A percentile compares a stretch with the other conserved stretches of the same genome.
Evolutionary conservation across 805 yeast genomes (phyloP).

Genomic region (Pichia scutulata): DNA sequence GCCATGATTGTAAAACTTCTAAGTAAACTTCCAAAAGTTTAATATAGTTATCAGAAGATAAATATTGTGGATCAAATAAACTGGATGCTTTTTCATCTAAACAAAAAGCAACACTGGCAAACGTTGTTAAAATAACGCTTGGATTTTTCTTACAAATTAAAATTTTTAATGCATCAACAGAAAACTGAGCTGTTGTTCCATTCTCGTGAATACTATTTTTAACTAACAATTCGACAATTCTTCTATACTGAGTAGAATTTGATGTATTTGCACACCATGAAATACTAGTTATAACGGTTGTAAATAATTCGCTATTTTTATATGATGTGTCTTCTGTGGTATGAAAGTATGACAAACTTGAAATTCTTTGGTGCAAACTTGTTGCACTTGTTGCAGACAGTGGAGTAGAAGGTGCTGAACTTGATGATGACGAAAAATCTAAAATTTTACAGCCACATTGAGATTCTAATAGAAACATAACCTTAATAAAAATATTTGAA

Average conservation of each 20-base stretch:
- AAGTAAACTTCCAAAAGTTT: slow-evolving; percentile 61
- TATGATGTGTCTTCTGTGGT: slow-evolving; percentile 23
- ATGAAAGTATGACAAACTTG: slow-evolving; percentile 32
- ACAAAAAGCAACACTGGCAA: slow-evolving; percentile 71
- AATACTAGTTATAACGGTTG: slow-evolving; percentile 58
- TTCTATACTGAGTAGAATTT: slow-evolving; percentile 39
- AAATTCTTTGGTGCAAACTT: slow-evolving; percentile 29
- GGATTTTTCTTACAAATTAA: slow-evolving; percentile 67
- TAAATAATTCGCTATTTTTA: slow-evolving; percentile 52
- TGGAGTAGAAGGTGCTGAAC: slow-evolving; percentile 13
- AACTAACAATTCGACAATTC: slow-evolving; percentile 66
- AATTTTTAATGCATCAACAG: slow-evolving; percentile 53
- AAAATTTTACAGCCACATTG: slow-evolving; percentile 40
- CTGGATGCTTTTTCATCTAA: slow-evolving; percentile 64
- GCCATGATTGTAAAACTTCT: slow-evolving; percentile 77
- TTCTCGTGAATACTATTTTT: slow-evolving; percentile 69
- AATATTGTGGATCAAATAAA: slow-evolving; percentile 46
- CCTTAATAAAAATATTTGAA: slow-evolving; percentile 44
- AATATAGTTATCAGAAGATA: slow-evolving; percentile 55
- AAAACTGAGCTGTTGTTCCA: slow-evolving; percentile 51
- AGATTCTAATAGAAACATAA: slow-evolving; percentile 54
- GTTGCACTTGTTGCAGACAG: slow-evolving; percentile 16
- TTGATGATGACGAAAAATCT: slow-evolving; percentile 7
- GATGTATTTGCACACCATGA: slow-evolving; percentile 55
- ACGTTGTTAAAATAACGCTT: slow-evolving; percentile 59